Base-by-base conservation (phyloP, 2,329 filamentous ascomycete species). In the Colletotrichum echinochloae region DNA sequence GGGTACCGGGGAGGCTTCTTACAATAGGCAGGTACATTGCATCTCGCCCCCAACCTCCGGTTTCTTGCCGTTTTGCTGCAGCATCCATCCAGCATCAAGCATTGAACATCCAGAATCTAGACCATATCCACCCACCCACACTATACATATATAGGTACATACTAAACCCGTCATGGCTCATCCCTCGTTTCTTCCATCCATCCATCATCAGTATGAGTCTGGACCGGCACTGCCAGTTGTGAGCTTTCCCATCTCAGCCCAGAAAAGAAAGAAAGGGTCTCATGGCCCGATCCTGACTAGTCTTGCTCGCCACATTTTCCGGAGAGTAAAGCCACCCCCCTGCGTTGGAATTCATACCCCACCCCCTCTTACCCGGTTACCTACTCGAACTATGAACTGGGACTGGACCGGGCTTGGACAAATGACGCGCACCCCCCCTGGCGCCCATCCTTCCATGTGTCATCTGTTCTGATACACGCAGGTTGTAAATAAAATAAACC, bases 381-480 rank as follows among this genome's bases (percentile, higher is more conserved):
- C 12, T 30, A 33, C 26, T 60, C 23, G 41, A n/a, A 33, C n/a
- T 60, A 6, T 11, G 56, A 37, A 60, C 56, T 46, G 28, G 20
- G 41, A 60, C 57, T 60, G 44, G 28, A 41, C 41, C 41, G 26
- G 41, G 41, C 41, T 28, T 60, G 41, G n/a, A 60, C 44, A 49
- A 60, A 30, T 33, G 51, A 61, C 23, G 30, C 33, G 39, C 55
- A 60, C 46, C 18, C 20, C 46, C 52, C 68, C 63, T 26, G 46
- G 68, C 54, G 64, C 64, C 62, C 63, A 71, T 67, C 68, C 57
- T 51, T 61, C 57, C 49, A 67, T 59, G 68, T 71, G 70, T 73
- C 72, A 80, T 82, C 79, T 81, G 78, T 79, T 81, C 80, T 83
- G 82, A 83, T 81, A 83, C 81, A 81, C 80, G 79, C 81, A 78